Evolutionary conservation across 108 stramenopile genomes (phyloP), one percentile per base, ranked within the genome.

Genomic region (Nitzschia sp.): DNA sequence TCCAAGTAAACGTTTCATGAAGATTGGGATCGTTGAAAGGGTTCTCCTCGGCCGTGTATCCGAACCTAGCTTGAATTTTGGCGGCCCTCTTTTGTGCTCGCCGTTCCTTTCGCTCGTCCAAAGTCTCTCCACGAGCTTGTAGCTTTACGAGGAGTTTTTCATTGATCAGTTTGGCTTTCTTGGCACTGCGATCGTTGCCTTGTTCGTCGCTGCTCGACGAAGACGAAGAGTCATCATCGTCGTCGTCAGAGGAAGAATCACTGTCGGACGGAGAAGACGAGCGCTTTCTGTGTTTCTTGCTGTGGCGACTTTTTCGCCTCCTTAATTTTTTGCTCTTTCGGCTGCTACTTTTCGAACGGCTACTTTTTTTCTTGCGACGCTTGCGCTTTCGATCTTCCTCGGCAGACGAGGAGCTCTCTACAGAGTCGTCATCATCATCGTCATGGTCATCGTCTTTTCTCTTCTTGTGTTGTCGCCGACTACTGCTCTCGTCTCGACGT

Each of bases 11-110:
- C 30, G 78, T 89, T 66, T 96, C 87, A 54, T 93, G 87, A 21
- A 99, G 76, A 65, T 98, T 96, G n/a, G 95, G 84, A 75, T 99
- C 99, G 3, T 97, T 90, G 65, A 99, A 99, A 5, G 99, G 99
- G 78, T 99, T 99, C 16, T 95, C 88, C 41, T 99, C 97, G 63
- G 96, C 87, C 1, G 97, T 96, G 82, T 99, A 99, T 15, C 98
- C 96, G 68, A 97, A 93, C 17, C 77, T 63, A 0, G 84, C 74
- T 25, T 77, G 71, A 66, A 95, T 95, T 5, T 85, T 80, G 19
- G 89, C 91, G 17, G 89, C 91, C 28, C 94, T 86, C 29, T 87
- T 88, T 57, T 85, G 73, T 38, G 87, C 80, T 44, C 87, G 81
- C 3, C 94, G 82, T 69, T 81, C 87, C 54, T 89, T 83, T 28